These are phyloP conservation scores for Pichia sp. DNA, from an alignment of 1,139 yeast species.

Conservation along the genomic window DNA sequence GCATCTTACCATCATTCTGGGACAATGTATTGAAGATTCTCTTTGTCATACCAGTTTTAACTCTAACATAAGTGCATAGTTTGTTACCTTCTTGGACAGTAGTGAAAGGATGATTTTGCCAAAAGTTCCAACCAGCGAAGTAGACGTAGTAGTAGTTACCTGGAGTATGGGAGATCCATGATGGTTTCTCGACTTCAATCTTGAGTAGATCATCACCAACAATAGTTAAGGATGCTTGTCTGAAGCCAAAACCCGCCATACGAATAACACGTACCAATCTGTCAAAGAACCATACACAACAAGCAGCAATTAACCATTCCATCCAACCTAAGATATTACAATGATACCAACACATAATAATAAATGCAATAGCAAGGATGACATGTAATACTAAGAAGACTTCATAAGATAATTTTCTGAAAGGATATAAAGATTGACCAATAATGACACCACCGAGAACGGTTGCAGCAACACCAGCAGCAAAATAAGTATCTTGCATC, in stretches of 20 bases:
- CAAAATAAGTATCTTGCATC: conserved; percentile 30
- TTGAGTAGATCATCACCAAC: conserved; percentile 35
- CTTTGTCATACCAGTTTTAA: conserved; percentile 29
- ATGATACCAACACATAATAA: conserved; percentile 38
- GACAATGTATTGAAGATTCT: conserved; percentile 21
- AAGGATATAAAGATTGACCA: conserved; percentile 38
- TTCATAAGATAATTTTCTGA: conserved; percentile 46
- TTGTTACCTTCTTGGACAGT: conserved; percentile 20
- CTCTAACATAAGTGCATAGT: conserved; percentile 31
- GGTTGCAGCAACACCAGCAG: conserved; percentile 35
- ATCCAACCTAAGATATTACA: conserved; percentile 37
- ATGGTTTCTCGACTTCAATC: conserved; percentile 37
- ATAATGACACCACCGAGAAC: conserved; percentile 36
- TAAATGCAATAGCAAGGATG: conserved; percentile 32
- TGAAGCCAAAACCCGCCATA: conserved; percentile 35
- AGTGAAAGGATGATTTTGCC: conserved; percentile 40
- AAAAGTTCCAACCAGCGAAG: conserved; percentile 15
- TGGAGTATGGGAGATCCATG: conserved; percentile 30
- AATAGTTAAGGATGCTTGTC: conserved; percentile 21
- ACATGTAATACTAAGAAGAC: conserved; percentile 35
- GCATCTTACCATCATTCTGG: conserved; percentile 13
- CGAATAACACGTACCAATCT: conserved; percentile 33
- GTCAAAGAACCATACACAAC: conserved; percentile 35
- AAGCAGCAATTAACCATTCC: conserved; percentile 39
- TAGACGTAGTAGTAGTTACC: conserved; percentile 45